These are phyloP conservation scores for Colletotrichum truncatum DNA, from an alignment of 2,329 filamentous ascomycete species.

Conservation along the genomic window DNA sequence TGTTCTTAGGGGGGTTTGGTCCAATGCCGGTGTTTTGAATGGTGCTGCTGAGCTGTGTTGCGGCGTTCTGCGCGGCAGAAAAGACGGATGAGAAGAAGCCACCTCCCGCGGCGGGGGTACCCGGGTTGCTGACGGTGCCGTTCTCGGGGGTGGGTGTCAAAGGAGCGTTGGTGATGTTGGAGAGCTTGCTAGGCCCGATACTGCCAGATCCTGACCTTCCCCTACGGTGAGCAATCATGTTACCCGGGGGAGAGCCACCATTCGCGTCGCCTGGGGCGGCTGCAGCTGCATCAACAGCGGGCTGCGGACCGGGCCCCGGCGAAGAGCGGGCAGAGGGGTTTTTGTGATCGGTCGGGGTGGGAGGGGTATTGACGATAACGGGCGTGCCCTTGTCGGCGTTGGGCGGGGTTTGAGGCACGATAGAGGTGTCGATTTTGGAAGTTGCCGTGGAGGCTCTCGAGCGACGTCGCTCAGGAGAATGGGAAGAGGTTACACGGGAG, in stretches of 20 bases:
- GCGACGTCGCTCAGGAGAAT: constrained; percentile 24
- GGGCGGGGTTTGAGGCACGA: constrained; percentile 28
- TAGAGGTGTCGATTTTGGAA: constrained; percentile 37
- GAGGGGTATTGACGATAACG: constrained; percentile 71
- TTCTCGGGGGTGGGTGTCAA: constrained; percentile 80
- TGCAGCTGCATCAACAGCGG: constrained; percentile 35
- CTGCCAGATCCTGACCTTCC: constrained; percentile 62
- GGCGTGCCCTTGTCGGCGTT: constrained; percentile 52
- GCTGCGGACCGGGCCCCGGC: constrained; percentile 22
- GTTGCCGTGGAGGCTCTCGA: constrained; percentile 25
- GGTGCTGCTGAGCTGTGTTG: constrained; percentile 77
- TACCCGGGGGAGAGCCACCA: constrained; percentile 71
- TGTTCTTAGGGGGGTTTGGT: constrained; percentile 49
- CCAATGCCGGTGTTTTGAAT: constrained; percentile 73
- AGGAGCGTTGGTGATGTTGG: constrained; percentile 76
- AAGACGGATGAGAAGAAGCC: constrained; percentile 96
- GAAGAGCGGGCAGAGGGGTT: constrained; percentile 10
- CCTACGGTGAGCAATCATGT: constrained; percentile 76
- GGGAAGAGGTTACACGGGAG: constrained; percentile 19
- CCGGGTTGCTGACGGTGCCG: constrained; percentile 54
- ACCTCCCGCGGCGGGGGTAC: constrained; percentile 63
- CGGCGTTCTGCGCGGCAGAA: constrained; percentile 92
- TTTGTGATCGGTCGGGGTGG: constrained; percentile 65
- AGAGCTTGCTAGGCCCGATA: constrained; percentile 85
- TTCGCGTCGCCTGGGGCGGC: constrained; percentile 45